Evolutionary conservation across 176 grass and related monocot genomes (phyloP).

Genomic region (Oryza brachyantha): DNA sequence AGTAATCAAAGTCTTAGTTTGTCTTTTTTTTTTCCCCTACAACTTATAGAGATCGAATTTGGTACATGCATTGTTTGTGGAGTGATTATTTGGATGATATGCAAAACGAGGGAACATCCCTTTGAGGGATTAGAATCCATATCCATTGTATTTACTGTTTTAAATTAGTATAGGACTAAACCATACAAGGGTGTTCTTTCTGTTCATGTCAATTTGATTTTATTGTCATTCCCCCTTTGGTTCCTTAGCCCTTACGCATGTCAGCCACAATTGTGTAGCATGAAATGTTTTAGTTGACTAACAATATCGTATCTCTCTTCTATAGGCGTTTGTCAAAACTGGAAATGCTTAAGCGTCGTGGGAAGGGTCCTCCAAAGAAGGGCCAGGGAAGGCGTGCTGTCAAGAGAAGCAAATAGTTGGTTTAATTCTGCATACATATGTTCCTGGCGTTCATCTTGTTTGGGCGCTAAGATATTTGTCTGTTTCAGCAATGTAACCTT

Average conservation of each 20-base stretch:
- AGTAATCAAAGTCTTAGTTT: no score
- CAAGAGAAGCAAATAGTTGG: conserved; percentile 78
- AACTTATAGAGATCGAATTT: no score
- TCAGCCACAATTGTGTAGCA: background rate
- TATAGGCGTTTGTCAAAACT: conserved; percentile 71
- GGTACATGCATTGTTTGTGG: no score
- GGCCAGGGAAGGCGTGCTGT: conserved; percentile 89
- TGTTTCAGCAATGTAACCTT: background rate
- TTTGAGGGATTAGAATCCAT: no score
- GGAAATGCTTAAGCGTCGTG: conserved; percentile 88
- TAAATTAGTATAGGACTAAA: background rate
- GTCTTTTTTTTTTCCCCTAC: no score
- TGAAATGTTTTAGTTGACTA: background rate
- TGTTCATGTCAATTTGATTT: background rate
- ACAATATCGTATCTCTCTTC: conserved; percentile 1
- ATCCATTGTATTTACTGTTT: no score
- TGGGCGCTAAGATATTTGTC: background rate
- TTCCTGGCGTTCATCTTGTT: background rate
- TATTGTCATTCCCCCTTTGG: background rate
- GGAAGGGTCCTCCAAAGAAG: conserved; percentile 96
- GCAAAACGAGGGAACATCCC: no score
- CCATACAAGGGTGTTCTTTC: background rate
- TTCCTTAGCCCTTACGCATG: background rate
- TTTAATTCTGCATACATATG: background rate
- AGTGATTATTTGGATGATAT: no score